Evolutionary conservation across 371 early-diverging fungal genomes (phyloP), one percentile per base, ranked within the genome.

Genomic region (Blakeslea trispora): DNA sequence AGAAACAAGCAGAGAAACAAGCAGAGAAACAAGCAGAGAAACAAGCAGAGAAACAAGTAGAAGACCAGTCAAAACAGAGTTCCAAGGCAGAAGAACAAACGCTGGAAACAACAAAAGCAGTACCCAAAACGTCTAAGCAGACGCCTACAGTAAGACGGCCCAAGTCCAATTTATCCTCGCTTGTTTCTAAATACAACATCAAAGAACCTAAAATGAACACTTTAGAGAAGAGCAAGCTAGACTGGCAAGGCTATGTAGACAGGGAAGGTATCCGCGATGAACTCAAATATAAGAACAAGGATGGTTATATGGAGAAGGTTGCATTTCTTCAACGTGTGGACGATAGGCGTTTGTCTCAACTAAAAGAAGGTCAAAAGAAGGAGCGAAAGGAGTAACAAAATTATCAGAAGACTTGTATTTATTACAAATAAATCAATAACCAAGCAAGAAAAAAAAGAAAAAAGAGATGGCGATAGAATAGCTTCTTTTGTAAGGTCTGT

Each of bases 161-260:
- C 14, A 81, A 81, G 64, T 82, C 82, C 1, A 68, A 32, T 2
- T 57, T 86, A 18, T 76, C 76, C 3, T 80, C 77, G 8, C 61
- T 90, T 1, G 85, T 84, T 0, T 70, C 81, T 4, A 79, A 83
- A 44, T 86, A 83, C 59, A 83, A 83, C 3, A 75, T 86, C 55
- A 83, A 86, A 52, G 84, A 83, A 4, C 77, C 84, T 13, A 88
- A 86, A 55, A 72, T 88, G 60, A 87, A 86, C 45, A 86, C 89
- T 11, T 63, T 90, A 23, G 90, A 90, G 43, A 85, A 87, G 55
- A 84, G 85, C 37, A 86, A 85, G 56, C 52, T 83, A 60, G 88
- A 90, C 59, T 88, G 88, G 90, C 78, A 83, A 52, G 69, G 68
- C 14, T 86, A 78, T 69, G 88, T 88, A 21, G 83, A 84, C 24